A percentile compares a stretch with the other conserved stretches of the same genome.
These are phyloP conservation scores for Ceratobasidium sp. DNA, from an alignment of 1,284 basidiomycete genomes.

Conservation along the genomic window DNA sequence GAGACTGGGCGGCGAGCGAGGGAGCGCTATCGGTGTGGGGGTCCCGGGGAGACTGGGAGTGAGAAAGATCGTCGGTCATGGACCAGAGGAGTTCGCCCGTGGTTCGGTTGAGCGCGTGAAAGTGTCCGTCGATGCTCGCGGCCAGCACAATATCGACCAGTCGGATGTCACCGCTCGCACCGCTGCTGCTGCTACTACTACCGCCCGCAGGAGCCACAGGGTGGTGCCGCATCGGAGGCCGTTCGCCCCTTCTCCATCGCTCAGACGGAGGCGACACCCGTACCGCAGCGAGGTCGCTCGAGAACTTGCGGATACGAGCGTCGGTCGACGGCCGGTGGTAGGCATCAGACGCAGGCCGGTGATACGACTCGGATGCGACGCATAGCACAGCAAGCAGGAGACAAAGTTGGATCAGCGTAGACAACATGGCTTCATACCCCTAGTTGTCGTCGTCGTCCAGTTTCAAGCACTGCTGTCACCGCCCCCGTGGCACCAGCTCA, in stretches of 20 bases:
- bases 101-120: constrained; percentile 87
- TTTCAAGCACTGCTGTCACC: neutral
- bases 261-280: neutral
- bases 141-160: constrained; percentile 84
- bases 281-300: constrained; percentile 26
- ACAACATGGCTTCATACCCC: constrained; percentile 44
- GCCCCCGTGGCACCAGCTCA: constrained; percentile 39
- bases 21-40: constrained; percentile 60
- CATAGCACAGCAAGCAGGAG: constrained; percentile 21
- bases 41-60: constrained; percentile 53
- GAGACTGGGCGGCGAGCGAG: constrained; percentile 59
- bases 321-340: constrained; percentile 23
- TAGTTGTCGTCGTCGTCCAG: constrained; percentile 1
- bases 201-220: constrained; percentile 47
- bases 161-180: constrained; percentile 62
- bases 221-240: constrained; percentile 14
- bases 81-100: constrained; percentile 86
- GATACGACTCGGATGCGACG: constrained; percentile 29
- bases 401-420: constrained; percentile 33
- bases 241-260: constrained; percentile 24
- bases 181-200: too few species aligned
- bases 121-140: constrained; percentile 90
- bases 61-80: constrained; percentile 70
- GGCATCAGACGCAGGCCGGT: too few species aligned
- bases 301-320: constrained; percentile 35